These are phyloP conservation scores for Penicillium malachiteum DNA, from an alignment of 495 filamentous ascomycete species.

Conservation along the genomic window DNA sequence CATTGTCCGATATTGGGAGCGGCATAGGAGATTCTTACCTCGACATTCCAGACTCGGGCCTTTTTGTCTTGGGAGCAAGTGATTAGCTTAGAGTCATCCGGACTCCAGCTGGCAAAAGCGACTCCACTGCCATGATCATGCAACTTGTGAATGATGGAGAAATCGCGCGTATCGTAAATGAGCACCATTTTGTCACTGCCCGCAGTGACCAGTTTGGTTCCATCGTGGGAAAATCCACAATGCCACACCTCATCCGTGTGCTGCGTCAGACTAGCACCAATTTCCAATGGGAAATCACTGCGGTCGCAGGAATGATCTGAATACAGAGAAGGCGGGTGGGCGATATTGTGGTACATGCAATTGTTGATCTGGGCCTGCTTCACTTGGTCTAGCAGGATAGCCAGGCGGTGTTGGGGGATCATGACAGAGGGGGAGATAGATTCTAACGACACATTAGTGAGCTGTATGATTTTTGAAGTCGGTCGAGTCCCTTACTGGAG, in stretches of 20 bases:
- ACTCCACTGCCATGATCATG: conserved; percentile 65
- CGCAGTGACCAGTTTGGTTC: conserved; percentile 76
- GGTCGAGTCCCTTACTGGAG: conserved; percentile 60
- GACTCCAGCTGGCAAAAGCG: conserved; percentile 83
- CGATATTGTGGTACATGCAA: conserved; percentile 87
- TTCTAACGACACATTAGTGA: conserved; percentile 43
- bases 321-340: conserved; percentile 79
- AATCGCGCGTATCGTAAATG: conserved; percentile 78
- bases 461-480: background rate
- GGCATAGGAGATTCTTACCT: conserved; percentile 49
- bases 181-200: conserved; percentile 70
- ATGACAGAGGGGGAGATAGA: conserved; percentile 97
- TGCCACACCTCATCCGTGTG: conserved; percentile 89
- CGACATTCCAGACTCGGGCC: conserved; percentile 76
- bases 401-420: conserved; percentile 94
- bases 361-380: conserved; percentile 77
- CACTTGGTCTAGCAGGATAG: conserved; percentile 74
- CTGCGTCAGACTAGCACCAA: conserved; percentile 64
- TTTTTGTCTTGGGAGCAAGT: conserved; percentile 74
- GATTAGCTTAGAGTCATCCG: conserved; percentile 80
- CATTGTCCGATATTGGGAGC: background rate
- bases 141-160: conserved; percentile 63
- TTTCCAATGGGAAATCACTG: conserved; percentile 71
- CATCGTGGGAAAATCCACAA: conserved; percentile 86
- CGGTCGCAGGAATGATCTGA: conserved; percentile 82